These are phyloP conservation scores for Suhomyces bokatorum DNA, from an alignment of 1,139 yeast species.

Conservation along the genomic window DNA sequence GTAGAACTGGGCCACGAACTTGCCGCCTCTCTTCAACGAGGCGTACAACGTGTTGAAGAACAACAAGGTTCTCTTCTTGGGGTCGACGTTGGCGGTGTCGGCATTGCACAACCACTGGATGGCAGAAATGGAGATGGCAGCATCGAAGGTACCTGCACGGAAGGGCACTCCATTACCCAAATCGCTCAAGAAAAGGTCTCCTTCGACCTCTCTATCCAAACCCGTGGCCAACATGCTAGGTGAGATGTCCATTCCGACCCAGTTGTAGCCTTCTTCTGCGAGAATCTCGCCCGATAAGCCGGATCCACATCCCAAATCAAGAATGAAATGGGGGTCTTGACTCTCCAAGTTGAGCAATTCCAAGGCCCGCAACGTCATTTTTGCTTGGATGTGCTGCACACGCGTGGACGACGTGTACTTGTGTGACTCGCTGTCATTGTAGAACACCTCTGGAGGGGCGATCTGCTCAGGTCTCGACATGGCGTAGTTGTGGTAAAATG, in stretches of 20 bases:
- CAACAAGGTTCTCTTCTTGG: conserved; percentile 75
- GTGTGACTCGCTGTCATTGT: conserved; percentile 83
- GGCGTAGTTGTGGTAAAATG: background rate
- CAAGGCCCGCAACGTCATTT: conserved; percentile 91
- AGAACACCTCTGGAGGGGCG: conserved; percentile 97
- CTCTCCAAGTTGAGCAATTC: conserved; percentile 75
- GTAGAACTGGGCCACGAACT: conserved; percentile 94
- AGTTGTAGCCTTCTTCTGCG: conserved; percentile 88
- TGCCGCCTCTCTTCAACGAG: conserved; percentile 87
- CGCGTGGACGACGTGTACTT: conserved; percentile 92
- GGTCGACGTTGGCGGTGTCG: conserved; percentile 78
- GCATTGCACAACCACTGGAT: conserved; percentile 99
- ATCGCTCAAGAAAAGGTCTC: conserved; percentile 87
- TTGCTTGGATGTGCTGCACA: conserved; percentile 96
- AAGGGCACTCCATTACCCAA: conserved; percentile 95
- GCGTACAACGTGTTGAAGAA: conserved; percentile 91
- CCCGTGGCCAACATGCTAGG: conserved; percentile 97
- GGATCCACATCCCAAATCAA: conserved; percentile 97
- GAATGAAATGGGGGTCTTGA: conserved; percentile 65
- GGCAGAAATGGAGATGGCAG: conserved; percentile 92
- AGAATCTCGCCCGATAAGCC: conserved; percentile 94
- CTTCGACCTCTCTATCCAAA: conserved; percentile 86
- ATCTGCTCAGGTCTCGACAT: conserved; percentile 98
- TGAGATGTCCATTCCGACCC: conserved; percentile 97
- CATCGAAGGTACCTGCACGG: conserved; percentile 95